Conservation (phyloP, 2,329 filamentous ascomycete genomes). For the Trichoderma sp. region DNA sequence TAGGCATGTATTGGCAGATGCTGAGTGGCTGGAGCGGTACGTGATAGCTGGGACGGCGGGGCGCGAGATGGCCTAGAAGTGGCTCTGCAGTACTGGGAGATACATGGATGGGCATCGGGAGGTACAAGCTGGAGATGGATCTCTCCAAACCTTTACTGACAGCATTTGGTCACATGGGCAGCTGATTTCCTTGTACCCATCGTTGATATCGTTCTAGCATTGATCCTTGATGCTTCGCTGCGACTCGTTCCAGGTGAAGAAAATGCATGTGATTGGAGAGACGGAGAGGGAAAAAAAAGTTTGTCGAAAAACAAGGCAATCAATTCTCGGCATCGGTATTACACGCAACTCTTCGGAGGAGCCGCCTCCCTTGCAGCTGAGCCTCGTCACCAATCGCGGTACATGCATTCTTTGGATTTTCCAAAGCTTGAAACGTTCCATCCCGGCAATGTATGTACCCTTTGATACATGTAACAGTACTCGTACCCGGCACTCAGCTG, state of each 20-base stretch:
- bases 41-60: background rate
- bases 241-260: background rate
- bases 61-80: background rate
- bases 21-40: conserved; percentile 4
- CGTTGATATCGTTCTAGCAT: background rate
- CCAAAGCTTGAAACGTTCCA: background rate
- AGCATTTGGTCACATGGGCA: background rate
- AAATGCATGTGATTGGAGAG: background rate
- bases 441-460: background rate
- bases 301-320: background rate
- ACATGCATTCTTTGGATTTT: background rate
- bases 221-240: background rate
- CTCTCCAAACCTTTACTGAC: background rate
- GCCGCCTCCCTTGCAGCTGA: conserved; percentile 1
- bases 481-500: background rate
- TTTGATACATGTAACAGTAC: background rate
- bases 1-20: background rate
- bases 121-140: background rate
- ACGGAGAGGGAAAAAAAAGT: background rate
- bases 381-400: background rate
- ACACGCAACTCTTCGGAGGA: conserved; percentile 1
- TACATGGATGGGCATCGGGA: background rate
- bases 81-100: background rate
- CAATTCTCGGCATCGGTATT: background rate
- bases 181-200: background rate